Percentiles rank a stretch among this genome's conserved stretches.
These are phyloP conservation scores for Physcomitrium patens DNA, from an alignment of 225 moss, liverwort and hornwort genomes.

Conservation along the genomic window DNA sequence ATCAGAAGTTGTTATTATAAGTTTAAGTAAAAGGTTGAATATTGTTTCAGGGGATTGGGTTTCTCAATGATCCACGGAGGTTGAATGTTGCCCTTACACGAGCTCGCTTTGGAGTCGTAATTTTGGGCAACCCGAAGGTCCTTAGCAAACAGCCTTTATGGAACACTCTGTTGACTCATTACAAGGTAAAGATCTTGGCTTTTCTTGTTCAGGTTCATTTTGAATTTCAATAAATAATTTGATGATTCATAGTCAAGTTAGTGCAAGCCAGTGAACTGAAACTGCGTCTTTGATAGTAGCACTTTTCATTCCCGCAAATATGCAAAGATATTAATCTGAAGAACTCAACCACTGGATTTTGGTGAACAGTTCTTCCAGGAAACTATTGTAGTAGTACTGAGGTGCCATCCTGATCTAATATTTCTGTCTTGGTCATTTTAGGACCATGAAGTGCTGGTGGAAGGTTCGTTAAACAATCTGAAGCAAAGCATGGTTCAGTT, in stretches of 20 bases:
- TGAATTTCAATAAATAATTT: no score
- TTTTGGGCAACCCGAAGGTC: constrained; percentile 96
- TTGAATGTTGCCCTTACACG: constrained; percentile 96
- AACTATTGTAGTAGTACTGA: background rate
- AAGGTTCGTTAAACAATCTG: constrained; percentile 96
- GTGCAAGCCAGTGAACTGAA: background rate
- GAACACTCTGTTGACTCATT: constrained; percentile 96
- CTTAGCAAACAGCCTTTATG: constrained; percentile 97
- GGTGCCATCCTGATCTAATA: constrained; percentile 8
- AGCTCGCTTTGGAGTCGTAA: constrained; percentile 88
- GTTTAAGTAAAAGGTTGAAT: constrained; percentile 3
- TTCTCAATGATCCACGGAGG: constrained; percentile 93
- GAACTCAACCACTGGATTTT: background rate
- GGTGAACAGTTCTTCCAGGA: background rate
- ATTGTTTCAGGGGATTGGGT: constrained; percentile 80
- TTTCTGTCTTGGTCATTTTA: constrained; percentile 20
- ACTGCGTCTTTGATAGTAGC: background rate
- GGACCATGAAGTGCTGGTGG: constrained; percentile 66
- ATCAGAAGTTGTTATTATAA: constrained; percentile 8
- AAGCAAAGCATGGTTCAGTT: constrained; percentile 99
- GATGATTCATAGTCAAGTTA: no score
- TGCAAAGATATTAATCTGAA: background rate
- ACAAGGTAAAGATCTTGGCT: constrained; percentile 59
- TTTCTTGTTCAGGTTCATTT: background rate
- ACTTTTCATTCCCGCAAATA: background rate